These are phyloP conservation scores for Myxozyma monticola DNA, from an alignment of 805 yeast species.

Conservation along the genomic window DNA sequence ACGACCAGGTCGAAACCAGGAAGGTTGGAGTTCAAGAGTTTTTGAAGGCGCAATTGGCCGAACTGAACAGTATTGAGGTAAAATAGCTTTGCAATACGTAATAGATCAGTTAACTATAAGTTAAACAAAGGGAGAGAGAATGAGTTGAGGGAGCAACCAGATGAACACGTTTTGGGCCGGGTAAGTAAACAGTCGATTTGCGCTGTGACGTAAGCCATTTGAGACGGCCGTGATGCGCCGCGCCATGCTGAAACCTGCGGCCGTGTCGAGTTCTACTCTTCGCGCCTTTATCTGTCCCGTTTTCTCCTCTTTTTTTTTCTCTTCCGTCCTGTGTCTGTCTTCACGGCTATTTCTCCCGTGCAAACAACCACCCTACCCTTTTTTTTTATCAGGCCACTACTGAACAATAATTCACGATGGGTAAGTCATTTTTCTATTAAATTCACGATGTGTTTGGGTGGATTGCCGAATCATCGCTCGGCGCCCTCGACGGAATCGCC, in stretches of 20 bases:
- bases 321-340: constrained; percentile 17
- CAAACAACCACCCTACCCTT: constrained; percentile 6
- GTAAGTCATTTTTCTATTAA: constrained; percentile 34
- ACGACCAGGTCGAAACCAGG: constrained; percentile 11
- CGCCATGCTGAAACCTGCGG: not conserved
- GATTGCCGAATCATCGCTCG: too few species aligned
- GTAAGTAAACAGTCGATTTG: not conserved
- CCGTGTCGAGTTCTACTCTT: not conserved
- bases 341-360: constrained; percentile 26
- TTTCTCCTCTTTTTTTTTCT: constrained; percentile 25
- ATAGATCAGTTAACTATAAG: too few species aligned
- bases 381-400: constrained; percentile 8
- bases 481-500: too few species aligned
- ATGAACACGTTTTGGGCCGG: too few species aligned
- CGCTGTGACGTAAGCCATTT: not conserved
- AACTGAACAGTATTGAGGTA: constrained; percentile 18
- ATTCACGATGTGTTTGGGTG: too few species aligned
- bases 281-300: not conserved
- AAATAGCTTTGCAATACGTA: not conserved
- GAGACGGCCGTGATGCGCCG: not conserved
- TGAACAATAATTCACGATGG: constrained; percentile 35
- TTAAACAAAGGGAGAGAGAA: too few species aligned
- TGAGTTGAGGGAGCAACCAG: too few species aligned
- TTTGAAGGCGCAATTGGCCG: constrained; percentile 18
- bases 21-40: constrained; percentile 15